Conservation (phyloP, 768 basidiomycete genomes). For the Phallus indusiatus region DNA sequence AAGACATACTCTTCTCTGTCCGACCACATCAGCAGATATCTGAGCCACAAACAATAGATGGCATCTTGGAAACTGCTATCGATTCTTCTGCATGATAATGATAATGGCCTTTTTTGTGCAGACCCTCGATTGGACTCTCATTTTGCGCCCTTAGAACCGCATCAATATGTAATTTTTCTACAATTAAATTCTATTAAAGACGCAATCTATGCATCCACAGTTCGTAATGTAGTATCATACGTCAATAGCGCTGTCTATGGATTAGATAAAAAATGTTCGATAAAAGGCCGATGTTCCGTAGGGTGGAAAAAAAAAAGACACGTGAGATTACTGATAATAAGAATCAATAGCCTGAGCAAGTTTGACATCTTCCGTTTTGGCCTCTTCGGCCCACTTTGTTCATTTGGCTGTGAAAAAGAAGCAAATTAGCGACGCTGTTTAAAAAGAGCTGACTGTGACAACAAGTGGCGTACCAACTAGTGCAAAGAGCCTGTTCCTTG, state of each 20-base stretch:
- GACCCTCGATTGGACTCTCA: background rate
- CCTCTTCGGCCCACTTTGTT: background rate
- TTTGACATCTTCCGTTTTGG: background rate
- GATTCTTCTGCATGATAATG: background rate
- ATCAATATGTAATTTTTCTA: background rate
- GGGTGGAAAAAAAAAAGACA: background rate
- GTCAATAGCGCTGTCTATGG: background rate
- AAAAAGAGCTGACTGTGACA: background rate
- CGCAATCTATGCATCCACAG: background rate
- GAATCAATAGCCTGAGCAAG: background rate
- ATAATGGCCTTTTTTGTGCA: background rate
- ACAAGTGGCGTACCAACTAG: background rate
- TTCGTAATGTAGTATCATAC: background rate
- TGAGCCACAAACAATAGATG: conserved; percentile 4
- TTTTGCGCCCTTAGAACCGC: background rate
- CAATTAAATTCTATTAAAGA: background rate
- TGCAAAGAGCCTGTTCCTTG: conserved; percentile 1
- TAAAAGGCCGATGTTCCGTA: background rate
- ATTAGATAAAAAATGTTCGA: background rate
- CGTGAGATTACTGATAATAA: background rate
- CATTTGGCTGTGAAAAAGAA: background rate
- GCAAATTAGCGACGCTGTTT: background rate
- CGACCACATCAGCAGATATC: conserved; percentile 23
- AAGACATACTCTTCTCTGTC: conserved; percentile 80
- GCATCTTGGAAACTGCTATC: conserved; percentile 3